Percentiles rank a stretch among this genome's conserved stretches.
These are phyloP conservation scores for Acanthamoeba rhysodes DNA, from an alignment of 208 protist species.

Conservation along the genomic window DNA sequence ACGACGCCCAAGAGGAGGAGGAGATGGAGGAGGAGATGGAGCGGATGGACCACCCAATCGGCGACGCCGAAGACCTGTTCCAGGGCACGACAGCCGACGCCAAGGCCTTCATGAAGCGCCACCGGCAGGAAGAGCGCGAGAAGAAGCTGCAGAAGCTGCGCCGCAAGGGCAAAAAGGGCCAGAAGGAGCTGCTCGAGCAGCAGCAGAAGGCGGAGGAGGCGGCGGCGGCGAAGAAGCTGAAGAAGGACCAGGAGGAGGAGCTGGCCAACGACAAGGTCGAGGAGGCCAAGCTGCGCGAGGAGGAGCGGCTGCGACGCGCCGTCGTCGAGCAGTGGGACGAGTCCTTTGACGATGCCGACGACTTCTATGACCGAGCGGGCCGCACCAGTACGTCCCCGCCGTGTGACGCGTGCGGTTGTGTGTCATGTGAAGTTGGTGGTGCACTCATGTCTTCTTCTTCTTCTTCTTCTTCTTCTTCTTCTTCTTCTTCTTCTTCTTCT, in stretches of 20 bases:
- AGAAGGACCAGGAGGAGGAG: conserved; percentile 20
- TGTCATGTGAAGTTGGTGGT: too few species aligned
- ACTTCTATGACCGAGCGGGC: conserved; percentile 44
- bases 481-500: not conserved
- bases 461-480: not conserved
- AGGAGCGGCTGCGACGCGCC: not conserved
- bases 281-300: not conserved
- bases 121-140: conserved; percentile 16
- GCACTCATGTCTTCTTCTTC: too few species aligned
- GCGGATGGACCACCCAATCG: not conserved
- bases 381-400: not conserved
- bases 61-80: conserved; percentile 43
- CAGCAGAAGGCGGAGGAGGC: not conserved
- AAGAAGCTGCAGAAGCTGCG: conserved; percentile 28
- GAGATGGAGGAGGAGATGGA: conserved; percentile 24
- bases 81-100: conserved; percentile 46
- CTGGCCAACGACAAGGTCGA: not conserved
- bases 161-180: not conserved
- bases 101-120: conserved; percentile 47
- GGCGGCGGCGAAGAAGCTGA: not conserved
- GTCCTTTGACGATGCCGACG: conserved; percentile 31
- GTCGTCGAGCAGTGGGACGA: conserved; percentile 13
- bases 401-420: too few species aligned
- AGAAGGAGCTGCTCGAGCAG: not conserved
- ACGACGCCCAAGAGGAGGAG: conserved; percentile 49